phyloP scores from a whole-genome alignment of 192 early-diverging fungal genomes.

The Coemansia sp. region DNA sequence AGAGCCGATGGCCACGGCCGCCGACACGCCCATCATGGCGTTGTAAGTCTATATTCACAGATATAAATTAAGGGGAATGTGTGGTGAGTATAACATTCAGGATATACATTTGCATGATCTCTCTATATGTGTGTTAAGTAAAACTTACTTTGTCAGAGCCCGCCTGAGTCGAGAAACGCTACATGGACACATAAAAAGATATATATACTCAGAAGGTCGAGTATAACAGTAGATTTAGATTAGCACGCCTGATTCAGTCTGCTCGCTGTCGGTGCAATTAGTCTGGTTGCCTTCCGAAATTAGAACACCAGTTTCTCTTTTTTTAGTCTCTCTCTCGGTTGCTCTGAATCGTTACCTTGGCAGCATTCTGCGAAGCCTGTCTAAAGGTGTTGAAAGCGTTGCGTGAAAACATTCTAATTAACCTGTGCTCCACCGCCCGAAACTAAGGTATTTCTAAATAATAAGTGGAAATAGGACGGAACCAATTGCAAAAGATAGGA shows the following conservation, averaged over 20 bases:
- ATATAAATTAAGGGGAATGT: background rate
- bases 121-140: background rate
- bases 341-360: conserved; percentile 22
- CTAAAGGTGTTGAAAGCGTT: conserved; percentile 30
- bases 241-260: background rate
- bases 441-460: background rate
- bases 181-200: conserved; percentile 7
- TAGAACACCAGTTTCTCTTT: too few species aligned
- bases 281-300: conserved; percentile 3
- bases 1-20: conserved; percentile 59
- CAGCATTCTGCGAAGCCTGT: conserved; percentile 29
- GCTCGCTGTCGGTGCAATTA: background rate
- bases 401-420: conserved; percentile 42
- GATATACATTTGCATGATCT: background rate
- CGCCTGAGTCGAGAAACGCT: conserved; percentile 36
- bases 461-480: background rate
- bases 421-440: background rate
- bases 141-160: conserved; percentile 24
- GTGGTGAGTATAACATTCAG: background rate
- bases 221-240: background rate
- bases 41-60: conserved; percentile 24
- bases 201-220: conserved; percentile 1
- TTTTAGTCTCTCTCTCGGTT: too few species aligned
- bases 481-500: background rate
- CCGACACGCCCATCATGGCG: conserved; percentile 47